Conservation (phyloP, 129 eudicot genomes). For the Pittosporum tobira region DNA sequence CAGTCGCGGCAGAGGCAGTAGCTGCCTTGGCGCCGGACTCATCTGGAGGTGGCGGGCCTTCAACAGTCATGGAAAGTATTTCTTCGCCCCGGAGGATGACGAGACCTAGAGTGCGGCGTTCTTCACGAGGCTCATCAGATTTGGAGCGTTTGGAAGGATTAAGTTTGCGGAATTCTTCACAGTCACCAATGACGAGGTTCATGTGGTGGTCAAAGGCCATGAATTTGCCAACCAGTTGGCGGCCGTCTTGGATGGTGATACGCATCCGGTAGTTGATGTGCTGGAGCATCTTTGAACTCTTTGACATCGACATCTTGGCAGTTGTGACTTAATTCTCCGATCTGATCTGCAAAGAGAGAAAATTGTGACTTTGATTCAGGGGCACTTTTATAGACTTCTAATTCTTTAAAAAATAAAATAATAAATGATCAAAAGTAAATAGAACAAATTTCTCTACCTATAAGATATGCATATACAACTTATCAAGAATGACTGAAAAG, state of each 20-base stretch:
- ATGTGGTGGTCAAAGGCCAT: slow-evolving; percentile 99
- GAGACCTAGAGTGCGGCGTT: slow-evolving; percentile 84
- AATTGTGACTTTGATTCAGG: no score
- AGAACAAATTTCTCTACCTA: no score
- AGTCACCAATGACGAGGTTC: slow-evolving; percentile 95
- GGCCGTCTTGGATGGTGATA: slow-evolving; percentile 85
- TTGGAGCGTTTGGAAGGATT: slow-evolving; percentile 62
- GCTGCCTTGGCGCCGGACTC: slow-evolving; percentile 62
- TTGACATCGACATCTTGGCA: slow-evolving; percentile 99
- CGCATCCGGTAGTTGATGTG: slow-evolving; percentile 92
- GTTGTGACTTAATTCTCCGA: background rate
- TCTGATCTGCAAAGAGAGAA: no score
- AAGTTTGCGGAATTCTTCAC: slow-evolving; percentile 88
- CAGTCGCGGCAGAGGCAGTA: slow-evolving; percentile 45
- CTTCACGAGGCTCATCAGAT: slow-evolving; percentile 61
- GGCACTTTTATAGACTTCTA: no score
- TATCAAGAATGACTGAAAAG: no score
- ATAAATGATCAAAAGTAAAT: no score
- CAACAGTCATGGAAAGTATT: slow-evolving; percentile 88
- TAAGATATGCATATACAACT: no score
- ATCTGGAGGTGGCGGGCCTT: slow-evolving; percentile 96
- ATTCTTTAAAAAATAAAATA: no score
- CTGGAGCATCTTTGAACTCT: slow-evolving; percentile 87
- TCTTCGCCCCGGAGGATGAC: slow-evolving; percentile 85
- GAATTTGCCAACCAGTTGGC: slow-evolving; percentile 87